Evolutionary conservation across 495 filamentous ascomycete species (phyloP).

Genomic region (Podospora pseudoanserina): DNA sequence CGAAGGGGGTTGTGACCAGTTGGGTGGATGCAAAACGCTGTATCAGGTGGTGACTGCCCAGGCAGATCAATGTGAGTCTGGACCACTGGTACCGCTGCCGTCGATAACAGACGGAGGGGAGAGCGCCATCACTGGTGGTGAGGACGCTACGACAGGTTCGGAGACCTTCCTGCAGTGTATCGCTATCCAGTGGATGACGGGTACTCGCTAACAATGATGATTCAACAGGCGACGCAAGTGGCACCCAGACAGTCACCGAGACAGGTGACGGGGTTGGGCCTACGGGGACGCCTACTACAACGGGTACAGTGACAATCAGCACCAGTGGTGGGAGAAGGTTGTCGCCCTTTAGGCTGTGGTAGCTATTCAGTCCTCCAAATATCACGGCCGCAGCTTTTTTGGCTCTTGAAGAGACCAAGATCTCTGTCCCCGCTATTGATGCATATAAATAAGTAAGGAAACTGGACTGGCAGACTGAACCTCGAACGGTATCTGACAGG

Average conservation of each 20-base stretch:
- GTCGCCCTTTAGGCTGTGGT: neutral
- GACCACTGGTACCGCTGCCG: neutral
- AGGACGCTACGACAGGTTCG: neutral
- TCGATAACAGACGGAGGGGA: neutral
- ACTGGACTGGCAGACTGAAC: neutral
- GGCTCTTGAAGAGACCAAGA: too few relatives aligned
- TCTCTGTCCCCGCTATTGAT: too few relatives aligned
- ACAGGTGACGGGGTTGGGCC: neutral
- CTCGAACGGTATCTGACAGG: neutral
- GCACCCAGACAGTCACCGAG: neutral
- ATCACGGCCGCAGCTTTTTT: neutral
- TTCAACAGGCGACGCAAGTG: neutral
- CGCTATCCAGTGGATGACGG: neutral
- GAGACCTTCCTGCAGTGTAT: neutral
- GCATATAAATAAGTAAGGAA: neutral
- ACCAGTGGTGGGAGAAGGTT: neutral
- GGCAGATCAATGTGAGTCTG: slow-evolving; percentile 9
- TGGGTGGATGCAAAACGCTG: slow-evolving; percentile 24
- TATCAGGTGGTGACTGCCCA: slow-evolving; percentile 20
- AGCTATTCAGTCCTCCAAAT: neutral
- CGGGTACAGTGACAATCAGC: neutral
- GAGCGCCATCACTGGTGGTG: neutral
- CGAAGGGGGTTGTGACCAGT: slow-evolving; percentile 21
- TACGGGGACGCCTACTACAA: neutral
- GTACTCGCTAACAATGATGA: neutral